These are phyloP conservation scores for Camellia granthamiana DNA, from an alignment of 148 eudicot genomes.

Conservation along the genomic window DNA sequence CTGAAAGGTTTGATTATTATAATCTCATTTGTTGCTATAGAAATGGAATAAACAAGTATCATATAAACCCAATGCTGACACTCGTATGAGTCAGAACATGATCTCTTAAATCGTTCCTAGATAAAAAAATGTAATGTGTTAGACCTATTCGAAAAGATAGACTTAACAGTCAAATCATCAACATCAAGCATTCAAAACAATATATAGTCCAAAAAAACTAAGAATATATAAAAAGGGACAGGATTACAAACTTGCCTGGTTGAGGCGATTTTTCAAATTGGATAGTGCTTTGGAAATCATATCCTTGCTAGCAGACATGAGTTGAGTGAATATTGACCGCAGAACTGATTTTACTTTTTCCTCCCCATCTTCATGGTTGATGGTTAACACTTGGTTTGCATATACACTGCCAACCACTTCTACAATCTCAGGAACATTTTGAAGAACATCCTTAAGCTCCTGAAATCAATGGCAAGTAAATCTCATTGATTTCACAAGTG, in stretches of 20 bases:
- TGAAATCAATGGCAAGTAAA: constrained; percentile 19
- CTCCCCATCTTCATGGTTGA: constrained; percentile 45
- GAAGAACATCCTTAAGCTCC: constrained; percentile 78
- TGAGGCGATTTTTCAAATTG: constrained; percentile 62
- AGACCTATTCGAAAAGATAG: neutral
- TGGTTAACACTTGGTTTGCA: constrained; percentile 43
- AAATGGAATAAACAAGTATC: no score
- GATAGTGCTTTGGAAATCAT: constrained; percentile 48
- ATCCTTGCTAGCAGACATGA: constrained; percentile 77
- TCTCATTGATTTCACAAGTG: neutral
- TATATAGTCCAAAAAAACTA: neutral
- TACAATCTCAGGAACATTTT: constrained; percentile 70
- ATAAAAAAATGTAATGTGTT: no score
- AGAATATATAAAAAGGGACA: neutral
- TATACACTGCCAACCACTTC: constrained; percentile 60
- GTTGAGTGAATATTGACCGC: constrained; percentile 53
- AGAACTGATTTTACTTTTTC: constrained; percentile 43
- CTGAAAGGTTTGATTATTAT: no score
- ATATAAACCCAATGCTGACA: no score
- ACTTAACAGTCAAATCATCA: neutral
- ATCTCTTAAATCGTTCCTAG: no score
- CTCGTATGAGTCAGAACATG: no score
- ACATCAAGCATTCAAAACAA: neutral
- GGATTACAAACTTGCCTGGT: constrained; percentile 25
- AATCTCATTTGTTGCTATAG: no score